Base-by-base conservation (phyloP, 1,284 basidiomycete genomes). In the Hypsizygus ulmarius region DNA sequence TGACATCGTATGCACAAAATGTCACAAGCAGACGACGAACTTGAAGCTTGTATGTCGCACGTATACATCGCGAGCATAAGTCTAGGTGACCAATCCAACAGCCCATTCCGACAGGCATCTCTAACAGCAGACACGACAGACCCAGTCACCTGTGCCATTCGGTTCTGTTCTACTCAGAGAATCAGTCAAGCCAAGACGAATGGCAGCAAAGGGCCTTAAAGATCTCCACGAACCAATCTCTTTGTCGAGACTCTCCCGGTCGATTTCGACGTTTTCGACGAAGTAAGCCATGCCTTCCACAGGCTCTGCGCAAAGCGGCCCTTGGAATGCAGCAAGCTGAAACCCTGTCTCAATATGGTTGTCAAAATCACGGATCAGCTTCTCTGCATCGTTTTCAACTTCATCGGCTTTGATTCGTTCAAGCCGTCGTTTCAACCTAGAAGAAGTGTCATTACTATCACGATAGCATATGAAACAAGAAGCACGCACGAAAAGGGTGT, bases 11-110 rank as follows among this genome's bases (percentile, higher is more conserved):
- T 11, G 16, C 25, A 8, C n/a, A 27, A 51, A 49, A 25, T 35
- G 18, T 27, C 6, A 34, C 18, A 39, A 40, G 39, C 19, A 29
- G 15, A 35, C 15, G 39, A 74, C 89, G 67, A 64, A 95, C 94
- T 93, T 7, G 95, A 94, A 1, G 95, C 93, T 72, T 98, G 97
- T 52, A 99, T 98, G 64, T 99, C 95, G 69, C 97, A 99, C 5
- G 89, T 88, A 70, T 99, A 99, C 93, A 98, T 98, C 1, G 97
- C 97, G 47, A 99, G 75, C 85, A 97, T 93, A 57, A 99, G 78
- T 35, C 97, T 80, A 12, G 97, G 97, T 6, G 93, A 97, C 97
- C 97, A 99, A 67, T 99, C 97, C 39, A 99, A 73, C 53, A 99
- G 66, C 0, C 89, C 94, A 54, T 84, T 84, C 50, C 90, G 80